Evolutionary conservation across 1,284 basidiomycete species (phyloP).

Genomic region (Pseudozyma sp.): DNA sequence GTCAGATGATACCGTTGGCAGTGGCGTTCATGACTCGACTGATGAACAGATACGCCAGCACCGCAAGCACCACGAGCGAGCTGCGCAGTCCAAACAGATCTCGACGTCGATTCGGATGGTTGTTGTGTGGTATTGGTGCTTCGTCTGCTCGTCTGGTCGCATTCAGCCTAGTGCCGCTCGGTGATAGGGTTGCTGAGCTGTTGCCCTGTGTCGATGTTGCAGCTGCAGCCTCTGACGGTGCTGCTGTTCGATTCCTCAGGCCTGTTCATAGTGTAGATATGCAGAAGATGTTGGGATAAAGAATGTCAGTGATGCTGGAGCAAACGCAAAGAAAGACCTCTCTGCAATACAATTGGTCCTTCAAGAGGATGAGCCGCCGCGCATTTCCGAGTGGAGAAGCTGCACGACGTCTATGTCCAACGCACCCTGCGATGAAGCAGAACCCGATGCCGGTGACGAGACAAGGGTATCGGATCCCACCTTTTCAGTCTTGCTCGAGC

Average conservation of each 20-base stretch:
- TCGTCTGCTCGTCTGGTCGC: constrained; percentile 12
- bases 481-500: constrained; percentile 34
- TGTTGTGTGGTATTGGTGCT: constrained; percentile 8
- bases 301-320: too few species aligned
- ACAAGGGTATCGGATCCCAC: constrained; percentile 42
- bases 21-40: constrained; percentile 49
- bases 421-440: constrained; percentile 44
- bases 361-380: neutral
- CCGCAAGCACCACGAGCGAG: constrained; percentile 47
- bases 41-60: constrained; percentile 57
- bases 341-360: constrained; percentile 15
- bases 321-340: neutral
- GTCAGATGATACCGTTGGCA: constrained; percentile 44
- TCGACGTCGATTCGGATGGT: constrained; percentile 22
- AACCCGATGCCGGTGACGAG: constrained; percentile 38
- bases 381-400: too few species aligned
- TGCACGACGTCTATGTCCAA: constrained; percentile 11
- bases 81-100: constrained; percentile 45
- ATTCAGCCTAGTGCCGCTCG: neutral
- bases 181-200: neutral
- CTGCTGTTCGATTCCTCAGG: constrained; percentile 19
- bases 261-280: constrained; percentile 3
- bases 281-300: too few species aligned
- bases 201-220: neutral
- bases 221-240: neutral